phyloP scores from a whole-genome alignment of 2,329 filamentous ascomycete genomes.

The Exophiala dermatitidis region DNA sequence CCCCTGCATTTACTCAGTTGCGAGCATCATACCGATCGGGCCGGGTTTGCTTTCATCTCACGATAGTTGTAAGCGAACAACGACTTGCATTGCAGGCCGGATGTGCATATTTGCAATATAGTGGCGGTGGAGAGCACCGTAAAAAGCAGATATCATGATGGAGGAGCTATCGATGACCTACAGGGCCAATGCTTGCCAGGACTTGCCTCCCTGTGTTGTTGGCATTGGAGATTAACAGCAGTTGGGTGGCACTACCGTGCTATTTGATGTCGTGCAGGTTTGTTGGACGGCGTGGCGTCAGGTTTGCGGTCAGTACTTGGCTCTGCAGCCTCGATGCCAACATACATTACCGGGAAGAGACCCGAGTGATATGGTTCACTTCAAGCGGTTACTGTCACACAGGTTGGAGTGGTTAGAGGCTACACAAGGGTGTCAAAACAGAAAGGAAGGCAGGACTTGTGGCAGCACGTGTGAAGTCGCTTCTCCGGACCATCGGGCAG shows the following conservation, averaged over 20 bases:
- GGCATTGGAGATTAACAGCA: background rate
- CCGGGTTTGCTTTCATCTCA: background rate
- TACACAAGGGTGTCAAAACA: slow-evolving; percentile 3
- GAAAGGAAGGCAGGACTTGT: background rate
- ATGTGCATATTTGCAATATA: background rate
- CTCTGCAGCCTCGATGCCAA: background rate
- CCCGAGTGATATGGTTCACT: background rate
- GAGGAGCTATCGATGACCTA: no score
- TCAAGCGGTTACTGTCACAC: background rate
- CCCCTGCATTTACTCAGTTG: background rate
- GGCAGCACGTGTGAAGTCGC: slow-evolving; percentile 1
- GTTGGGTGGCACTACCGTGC: background rate
- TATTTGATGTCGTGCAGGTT: background rate
- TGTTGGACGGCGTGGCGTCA: background rate
- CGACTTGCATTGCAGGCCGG: background rate
- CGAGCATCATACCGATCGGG: background rate
- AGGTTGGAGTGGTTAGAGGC: slow-evolving; percentile 3
- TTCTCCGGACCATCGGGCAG: no score
- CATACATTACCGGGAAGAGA: background rate
- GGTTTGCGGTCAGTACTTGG: background rate
- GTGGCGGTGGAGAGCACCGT: no score
- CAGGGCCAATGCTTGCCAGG: background rate
- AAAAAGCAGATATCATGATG: background rate
- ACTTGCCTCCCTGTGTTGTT: background rate
- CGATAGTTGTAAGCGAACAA: no score